These are phyloP conservation scores for Polygonum aviculare DNA, from an alignment of 148 eudicot genomes.

Conservation along the genomic window DNA sequence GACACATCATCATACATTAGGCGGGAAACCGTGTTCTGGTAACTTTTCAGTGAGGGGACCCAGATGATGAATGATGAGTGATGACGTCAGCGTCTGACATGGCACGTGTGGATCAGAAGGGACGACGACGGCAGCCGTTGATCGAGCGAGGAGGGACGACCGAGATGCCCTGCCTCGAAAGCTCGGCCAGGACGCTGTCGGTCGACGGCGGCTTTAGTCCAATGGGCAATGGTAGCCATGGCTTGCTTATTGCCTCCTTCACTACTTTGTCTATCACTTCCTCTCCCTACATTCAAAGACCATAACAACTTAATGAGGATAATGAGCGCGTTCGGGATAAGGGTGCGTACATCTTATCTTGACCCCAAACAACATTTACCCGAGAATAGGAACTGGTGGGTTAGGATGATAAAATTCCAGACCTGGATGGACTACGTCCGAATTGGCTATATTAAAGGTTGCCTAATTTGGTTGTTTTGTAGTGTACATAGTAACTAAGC, in stretches of 20 bases:
- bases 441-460: neutral
- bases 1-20: no score
- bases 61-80: neutral
- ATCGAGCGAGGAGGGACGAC: slow-evolving; percentile 30
- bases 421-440: no score
- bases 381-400: no score
- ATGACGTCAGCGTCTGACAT: neutral
- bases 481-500: neutral
- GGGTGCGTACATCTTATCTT: no score
- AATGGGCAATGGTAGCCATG: slow-evolving; percentile 72
- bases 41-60: neutral
- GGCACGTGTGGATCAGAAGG: neutral
- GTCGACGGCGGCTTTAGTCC: slow-evolving; percentile 82
- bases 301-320: no score
- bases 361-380: no score
- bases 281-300: slow-evolving; percentile 38
- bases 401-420: no score
- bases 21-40: neutral
- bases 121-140: slow-evolving; percentile 20
- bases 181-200: slow-evolving; percentile 60
- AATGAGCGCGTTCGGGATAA: no score
- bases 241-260: slow-evolving; percentile 86
- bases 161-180: slow-evolving; percentile 64
- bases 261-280: slow-evolving; percentile 70
- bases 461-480: neutral